These are phyloP conservation scores for Chaetomium tenue DNA, from an alignment of 495 filamentous ascomycete species.

Conservation along the genomic window DNA sequence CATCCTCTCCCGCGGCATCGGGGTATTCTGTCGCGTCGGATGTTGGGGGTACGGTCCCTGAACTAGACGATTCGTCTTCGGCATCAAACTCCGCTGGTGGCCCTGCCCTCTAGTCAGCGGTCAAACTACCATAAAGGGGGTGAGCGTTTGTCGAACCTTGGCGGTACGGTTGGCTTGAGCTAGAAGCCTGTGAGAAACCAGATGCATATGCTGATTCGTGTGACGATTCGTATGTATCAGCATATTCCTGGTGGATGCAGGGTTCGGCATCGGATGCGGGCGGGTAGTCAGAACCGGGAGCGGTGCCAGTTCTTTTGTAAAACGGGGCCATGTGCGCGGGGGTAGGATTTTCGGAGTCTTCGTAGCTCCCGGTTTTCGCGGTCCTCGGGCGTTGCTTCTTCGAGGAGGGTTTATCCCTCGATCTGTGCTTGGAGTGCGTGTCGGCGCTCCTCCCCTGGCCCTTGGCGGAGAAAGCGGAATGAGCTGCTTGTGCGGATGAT, in stretches of 20 bases:
- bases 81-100: neutral
- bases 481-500: neutral
- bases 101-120: slow-evolving; percentile 1
- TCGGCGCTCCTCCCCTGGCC: slow-evolving; percentile 12
- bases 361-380: neutral
- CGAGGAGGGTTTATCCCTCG: slow-evolving; percentile 17
- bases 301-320: neutral
- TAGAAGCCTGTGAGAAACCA: neutral
- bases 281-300: neutral
- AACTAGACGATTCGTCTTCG: neutral
- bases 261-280: neutral
- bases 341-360: neutral
- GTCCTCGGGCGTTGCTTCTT: slow-evolving; percentile 8
- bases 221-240: neutral
- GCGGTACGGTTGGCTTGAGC: neutral
- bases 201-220: neutral
- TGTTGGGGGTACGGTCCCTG: neutral
- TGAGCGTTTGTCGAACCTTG: slow-evolving; percentile 1
- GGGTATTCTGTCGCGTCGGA: neutral
- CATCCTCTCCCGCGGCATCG: neutral
- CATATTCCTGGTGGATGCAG: neutral
- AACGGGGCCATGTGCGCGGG: neutral
- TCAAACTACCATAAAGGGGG: neutral
- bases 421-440: neutral
- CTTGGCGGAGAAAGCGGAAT: slow-evolving; percentile 2